These are phyloP conservation scores for Kalaharituber pfeilii DNA, from an alignment of 2,329 filamentous ascomycete species.

Conservation along the genomic window DNA sequence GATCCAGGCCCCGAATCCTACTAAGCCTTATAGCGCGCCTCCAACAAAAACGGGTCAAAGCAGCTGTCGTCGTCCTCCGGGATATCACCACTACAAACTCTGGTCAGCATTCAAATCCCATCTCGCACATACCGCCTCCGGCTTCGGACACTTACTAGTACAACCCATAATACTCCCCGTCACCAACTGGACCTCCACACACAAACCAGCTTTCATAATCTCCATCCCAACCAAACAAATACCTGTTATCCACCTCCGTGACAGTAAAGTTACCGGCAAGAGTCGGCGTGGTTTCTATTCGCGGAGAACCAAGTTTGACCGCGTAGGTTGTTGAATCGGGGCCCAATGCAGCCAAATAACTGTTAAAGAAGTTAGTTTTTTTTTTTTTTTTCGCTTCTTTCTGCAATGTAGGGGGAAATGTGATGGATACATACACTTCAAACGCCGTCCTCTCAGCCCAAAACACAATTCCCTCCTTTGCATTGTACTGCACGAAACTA, in stretches of 20 bases:
- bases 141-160: constrained; percentile 5
- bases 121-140: no score
- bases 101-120: no score
- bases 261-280: background rate
- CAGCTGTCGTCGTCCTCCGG: no score
- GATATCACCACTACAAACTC: no score
- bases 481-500: background rate
- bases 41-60: no score
- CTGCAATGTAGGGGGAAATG: background rate
- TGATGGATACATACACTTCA: background rate
- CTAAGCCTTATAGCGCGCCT: no score
- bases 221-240: background rate
- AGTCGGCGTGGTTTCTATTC: background rate
- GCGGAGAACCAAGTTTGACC: background rate
- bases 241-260: background rate
- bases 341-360: background rate
- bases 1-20: no score
- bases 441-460: constrained; percentile 2
- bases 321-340: background rate
- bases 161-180: constrained; percentile 2
- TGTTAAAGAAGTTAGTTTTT: background rate
- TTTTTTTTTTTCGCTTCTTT: background rate
- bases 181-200: constrained; percentile 11
- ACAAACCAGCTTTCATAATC: constrained; percentile 3
- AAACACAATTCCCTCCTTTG: background rate